Percentiles rank a stretch among this genome's conserved stretches.
Conservation (phyloP, 768 basidiomycete genomes). For the Tylopilus cervinicoccineus region DNA sequence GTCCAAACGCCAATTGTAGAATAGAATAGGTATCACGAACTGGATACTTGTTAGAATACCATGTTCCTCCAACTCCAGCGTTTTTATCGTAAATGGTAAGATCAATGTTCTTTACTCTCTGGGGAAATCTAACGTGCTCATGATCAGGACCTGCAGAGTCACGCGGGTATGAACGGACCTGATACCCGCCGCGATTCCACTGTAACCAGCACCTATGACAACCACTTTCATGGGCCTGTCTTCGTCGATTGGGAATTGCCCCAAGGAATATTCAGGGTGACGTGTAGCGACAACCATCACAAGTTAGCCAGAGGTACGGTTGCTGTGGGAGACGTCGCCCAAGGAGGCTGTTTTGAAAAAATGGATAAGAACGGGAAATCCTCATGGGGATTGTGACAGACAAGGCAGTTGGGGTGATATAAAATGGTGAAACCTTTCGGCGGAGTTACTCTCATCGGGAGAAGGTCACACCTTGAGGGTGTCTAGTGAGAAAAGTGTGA, state of each 20-base stretch:
- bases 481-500: background rate
- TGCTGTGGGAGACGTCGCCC: background rate
- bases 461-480: background rate
- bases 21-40: slow-evolving; percentile 26
- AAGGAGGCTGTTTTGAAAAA: background rate
- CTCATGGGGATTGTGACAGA: background rate
- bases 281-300: background rate
- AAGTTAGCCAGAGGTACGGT: background rate
- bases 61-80: slow-evolving; percentile 58
- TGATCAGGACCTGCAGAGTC: background rate
- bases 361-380: background rate
- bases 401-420: background rate
- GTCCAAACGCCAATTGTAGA: background rate
- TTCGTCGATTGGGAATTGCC: slow-evolving; percentile 50
- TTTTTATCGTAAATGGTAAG: slow-evolving; percentile 59
- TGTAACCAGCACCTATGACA: slow-evolving; percentile 56
- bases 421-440: background rate
- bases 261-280: slow-evolving; percentile 24
- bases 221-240: slow-evolving; percentile 51
- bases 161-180: slow-evolving; percentile 30
- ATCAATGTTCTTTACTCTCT: slow-evolving; percentile 49
- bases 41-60: slow-evolving; percentile 55
- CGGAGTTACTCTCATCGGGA: background rate
- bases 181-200: slow-evolving; percentile 57
- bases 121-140: slow-evolving; percentile 39